Conservation (phyloP, 192 early-diverging fungal genomes). For the Podila clonocystis region DNA sequence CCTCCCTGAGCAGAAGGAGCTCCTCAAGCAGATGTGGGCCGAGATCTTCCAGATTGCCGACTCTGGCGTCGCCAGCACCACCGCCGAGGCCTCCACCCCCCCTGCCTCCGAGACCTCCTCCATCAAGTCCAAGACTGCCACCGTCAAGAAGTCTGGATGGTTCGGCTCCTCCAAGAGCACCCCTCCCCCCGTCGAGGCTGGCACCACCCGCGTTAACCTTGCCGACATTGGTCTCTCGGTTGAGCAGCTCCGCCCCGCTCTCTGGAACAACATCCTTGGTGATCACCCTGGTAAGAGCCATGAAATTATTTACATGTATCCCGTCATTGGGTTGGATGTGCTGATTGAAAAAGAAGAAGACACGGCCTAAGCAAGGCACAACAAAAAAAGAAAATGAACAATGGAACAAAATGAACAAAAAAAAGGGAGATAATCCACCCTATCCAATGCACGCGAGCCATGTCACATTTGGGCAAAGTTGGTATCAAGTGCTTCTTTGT, state of each 20-base stretch:
- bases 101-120: slow-evolving; percentile 16
- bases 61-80: neutral
- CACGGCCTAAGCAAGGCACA: too few relatives aligned
- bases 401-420: too few relatives aligned
- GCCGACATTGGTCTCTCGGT: slow-evolving; percentile 30
- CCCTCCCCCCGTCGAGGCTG: slow-evolving; percentile 7
- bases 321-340: too few relatives aligned
- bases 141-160: slow-evolving; percentile 40
- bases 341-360: too few relatives aligned
- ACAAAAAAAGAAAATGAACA: too few relatives aligned
- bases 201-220: slow-evolving; percentile 21
- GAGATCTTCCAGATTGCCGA: slow-evolving; percentile 38
- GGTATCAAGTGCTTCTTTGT: too few relatives aligned
- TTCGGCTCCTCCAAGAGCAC: slow-evolving; percentile 27
- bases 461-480: too few relatives aligned
- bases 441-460: too few relatives aligned
- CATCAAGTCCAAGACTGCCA: slow-evolving; percentile 30
- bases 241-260: slow-evolving; percentile 34
- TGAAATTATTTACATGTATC: neutral
- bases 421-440: too few relatives aligned
- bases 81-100: slow-evolving; percentile 2
- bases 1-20: slow-evolving; percentile 42
- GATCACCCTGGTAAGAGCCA: slow-evolving; percentile 41
- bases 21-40: slow-evolving; percentile 50
- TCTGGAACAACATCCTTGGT: slow-evolving; percentile 49